phyloP scores from a whole-genome alignment of 768 basidiomycete species.

The Boletus huronensis region DNA sequence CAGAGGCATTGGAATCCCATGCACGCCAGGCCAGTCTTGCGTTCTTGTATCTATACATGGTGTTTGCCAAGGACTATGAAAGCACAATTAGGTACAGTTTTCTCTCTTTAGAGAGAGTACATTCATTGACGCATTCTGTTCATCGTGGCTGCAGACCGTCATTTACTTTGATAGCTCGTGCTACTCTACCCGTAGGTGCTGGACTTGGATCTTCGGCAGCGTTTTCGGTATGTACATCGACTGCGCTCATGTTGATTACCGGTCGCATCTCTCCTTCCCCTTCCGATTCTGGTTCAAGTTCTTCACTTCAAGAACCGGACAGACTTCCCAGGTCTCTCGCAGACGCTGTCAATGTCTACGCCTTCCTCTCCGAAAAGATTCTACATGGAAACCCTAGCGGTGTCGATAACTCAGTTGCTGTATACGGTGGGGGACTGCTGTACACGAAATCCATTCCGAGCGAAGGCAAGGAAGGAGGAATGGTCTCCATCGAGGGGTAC shows the following conservation, averaged over 20 bases:
- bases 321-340: constrained; percentile 62
- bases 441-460: constrained; percentile 69
- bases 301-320: constrained; percentile 39
- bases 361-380: constrained; percentile 93
- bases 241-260: constrained; percentile 74
- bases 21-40: constrained; percentile 55
- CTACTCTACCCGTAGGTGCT: constrained; percentile 89
- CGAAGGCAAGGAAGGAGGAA: constrained; percentile 68
- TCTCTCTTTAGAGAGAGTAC: constrained; percentile 16
- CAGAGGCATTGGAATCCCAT: constrained; percentile 29
- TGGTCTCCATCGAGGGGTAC: constrained; percentile 85
- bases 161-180: constrained; percentile 78
- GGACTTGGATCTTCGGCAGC: constrained; percentile 97
- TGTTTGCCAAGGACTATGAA: constrained; percentile 44
- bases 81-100: constrained; percentile 51
- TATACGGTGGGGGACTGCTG: constrained; percentile 87
- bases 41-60: constrained; percentile 94
- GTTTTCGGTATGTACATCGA: constrained; percentile 84
- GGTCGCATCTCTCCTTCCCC: constrained; percentile 60
- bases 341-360: constrained; percentile 86
- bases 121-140: constrained; percentile 12
- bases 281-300: constrained; percentile 6
- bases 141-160: constrained; percentile 49
- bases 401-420: constrained; percentile 92
- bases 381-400: constrained; percentile 97